Conservation (phyloP, 352 stramenopile genomes). For the Phytophthora pseudosyringae region DNA sequence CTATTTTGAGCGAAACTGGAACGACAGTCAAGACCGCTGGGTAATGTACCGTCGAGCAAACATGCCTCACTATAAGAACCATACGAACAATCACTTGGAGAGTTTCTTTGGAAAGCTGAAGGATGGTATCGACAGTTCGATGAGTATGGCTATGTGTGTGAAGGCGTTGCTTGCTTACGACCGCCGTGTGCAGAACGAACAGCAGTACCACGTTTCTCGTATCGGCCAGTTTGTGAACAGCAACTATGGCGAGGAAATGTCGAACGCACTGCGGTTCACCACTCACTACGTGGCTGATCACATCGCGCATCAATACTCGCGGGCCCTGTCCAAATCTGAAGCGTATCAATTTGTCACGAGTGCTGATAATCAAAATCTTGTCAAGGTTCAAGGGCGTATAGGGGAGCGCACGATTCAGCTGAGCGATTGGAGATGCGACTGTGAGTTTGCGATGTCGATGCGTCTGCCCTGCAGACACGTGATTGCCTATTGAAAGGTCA, state of each 20-base stretch:
- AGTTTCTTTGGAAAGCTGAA: conserved; percentile 40
- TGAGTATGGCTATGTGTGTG: conserved; percentile 21
- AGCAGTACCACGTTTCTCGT: conserved; percentile 2
- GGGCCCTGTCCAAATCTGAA: too few relatives aligned
- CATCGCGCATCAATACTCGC: conserved; percentile 12
- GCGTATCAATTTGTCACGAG: too few relatives aligned
- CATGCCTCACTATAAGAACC: conserved; percentile 29
- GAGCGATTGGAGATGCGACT: neutral
- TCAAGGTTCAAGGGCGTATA: too few relatives aligned
- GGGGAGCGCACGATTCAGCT: too few relatives aligned
- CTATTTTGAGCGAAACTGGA: conserved; percentile 38
- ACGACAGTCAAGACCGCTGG: conserved; percentile 29
- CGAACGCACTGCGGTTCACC: conserved; percentile 22
- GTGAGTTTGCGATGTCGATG: neutral
- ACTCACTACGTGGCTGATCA: conserved; percentile 25
- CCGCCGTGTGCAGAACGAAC: conserved; percentile 6
- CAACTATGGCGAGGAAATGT: conserved; percentile 34
- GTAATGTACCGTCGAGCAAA: conserved; percentile 14
- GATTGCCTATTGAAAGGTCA: neutral
- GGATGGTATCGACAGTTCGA: neutral
- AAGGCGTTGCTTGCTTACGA: conserved; percentile 3
- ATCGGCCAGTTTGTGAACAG: conserved; percentile 14
- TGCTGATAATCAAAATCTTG: too few relatives aligned
- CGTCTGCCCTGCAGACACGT: neutral
- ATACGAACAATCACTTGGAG: conserved; percentile 45